Conservation (phyloP, 192 early-diverging fungal genomes). For the Linnemannia zychae region DNA sequence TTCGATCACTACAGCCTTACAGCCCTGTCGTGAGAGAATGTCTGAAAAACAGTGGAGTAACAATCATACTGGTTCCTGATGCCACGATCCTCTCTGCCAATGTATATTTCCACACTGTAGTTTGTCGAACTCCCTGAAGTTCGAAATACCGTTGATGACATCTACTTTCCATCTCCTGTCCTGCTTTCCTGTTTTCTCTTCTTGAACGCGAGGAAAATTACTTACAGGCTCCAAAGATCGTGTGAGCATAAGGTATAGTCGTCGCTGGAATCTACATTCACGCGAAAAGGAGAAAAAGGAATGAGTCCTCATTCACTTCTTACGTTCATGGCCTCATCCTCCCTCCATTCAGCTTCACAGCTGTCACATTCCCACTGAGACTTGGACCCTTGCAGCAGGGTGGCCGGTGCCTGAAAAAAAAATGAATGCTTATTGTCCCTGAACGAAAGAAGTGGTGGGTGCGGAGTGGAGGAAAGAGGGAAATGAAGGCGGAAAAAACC, state of each 20-base stretch:
- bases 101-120: no score
- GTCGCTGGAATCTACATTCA: constrained; percentile 38
- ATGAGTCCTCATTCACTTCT: neutral
- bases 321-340: no score
- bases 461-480: neutral
- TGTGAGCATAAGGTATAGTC: constrained; percentile 41
- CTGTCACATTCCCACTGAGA: no score
- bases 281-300: neutral
- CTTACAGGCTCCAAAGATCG: constrained; percentile 54
- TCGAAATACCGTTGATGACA: no score
- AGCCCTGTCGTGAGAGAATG: neutral
- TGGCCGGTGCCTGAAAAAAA: neutral
- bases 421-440: no score
- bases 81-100: neutral
- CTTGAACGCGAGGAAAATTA: neutral
- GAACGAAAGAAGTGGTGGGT: no score
- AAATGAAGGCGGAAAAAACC: neutral
- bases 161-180: no score
- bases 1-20: neutral
- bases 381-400: neutral
- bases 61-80: neutral
- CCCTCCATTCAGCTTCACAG: neutral
- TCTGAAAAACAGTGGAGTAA: neutral
- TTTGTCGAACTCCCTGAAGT: no score
- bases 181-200: neutral